Evolutionary conservation across 345 rosid genomes (phyloP).

Genomic region (Garcia nutans): DNA sequence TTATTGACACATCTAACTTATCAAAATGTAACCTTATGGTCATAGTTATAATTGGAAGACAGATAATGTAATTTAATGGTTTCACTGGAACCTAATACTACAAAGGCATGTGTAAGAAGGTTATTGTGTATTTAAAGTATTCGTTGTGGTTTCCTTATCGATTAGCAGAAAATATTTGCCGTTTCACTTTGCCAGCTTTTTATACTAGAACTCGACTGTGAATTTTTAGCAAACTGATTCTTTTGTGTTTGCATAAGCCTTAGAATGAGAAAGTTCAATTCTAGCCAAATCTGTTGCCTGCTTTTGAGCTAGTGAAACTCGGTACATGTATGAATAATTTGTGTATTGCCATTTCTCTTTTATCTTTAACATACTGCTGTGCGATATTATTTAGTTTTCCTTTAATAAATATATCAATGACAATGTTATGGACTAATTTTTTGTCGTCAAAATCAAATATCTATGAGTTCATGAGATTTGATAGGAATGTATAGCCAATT

Average conservation of each 20-base stretch:
- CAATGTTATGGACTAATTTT: neutral
- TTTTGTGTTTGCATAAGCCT: slow-evolving; percentile 11
- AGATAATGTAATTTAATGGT: slow-evolving; percentile 19
- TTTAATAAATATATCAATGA: neutral
- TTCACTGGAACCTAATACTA: slow-evolving; percentile 16
- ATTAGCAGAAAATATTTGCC: neutral
- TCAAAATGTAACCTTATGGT: slow-evolving; percentile 13
- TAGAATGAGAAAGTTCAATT: slow-evolving; percentile 8
- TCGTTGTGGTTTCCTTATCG: slow-evolving; percentile 13
- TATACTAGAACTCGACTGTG: neutral
- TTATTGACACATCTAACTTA: slow-evolving; percentile 11
- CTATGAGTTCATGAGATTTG: neutral
- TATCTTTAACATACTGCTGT: neutral
- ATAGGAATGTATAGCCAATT: neutral
- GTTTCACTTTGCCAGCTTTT: neutral
- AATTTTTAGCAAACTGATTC: neutral
- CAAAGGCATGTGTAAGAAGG: slow-evolving; percentile 8
- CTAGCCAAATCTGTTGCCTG: slow-evolving; percentile 5
- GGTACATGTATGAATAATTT: slow-evolving; percentile 1
- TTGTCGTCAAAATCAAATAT: neutral
- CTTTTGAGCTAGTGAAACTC: slow-evolving; percentile 3
- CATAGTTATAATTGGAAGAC: slow-evolving; percentile 22
- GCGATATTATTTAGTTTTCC: neutral
- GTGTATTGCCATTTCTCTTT: neutral
- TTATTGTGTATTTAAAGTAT: slow-evolving; percentile 1